These are phyloP conservation scores for Zalaria sp. DNA, from an alignment of 2,329 filamentous ascomycete species.

Conservation along the genomic window DNA sequence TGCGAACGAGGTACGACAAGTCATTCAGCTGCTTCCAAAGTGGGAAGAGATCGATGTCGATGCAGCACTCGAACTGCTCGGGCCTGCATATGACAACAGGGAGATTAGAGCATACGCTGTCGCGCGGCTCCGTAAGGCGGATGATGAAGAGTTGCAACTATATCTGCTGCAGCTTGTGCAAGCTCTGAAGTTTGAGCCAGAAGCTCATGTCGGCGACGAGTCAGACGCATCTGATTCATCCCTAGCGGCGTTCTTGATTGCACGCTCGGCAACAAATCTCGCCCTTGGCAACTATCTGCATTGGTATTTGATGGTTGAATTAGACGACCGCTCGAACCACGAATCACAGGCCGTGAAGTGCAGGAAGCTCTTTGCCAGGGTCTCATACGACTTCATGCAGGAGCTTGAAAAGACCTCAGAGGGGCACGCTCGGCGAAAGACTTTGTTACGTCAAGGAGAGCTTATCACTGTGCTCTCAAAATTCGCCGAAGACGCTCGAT, in stretches of 20 bases:
- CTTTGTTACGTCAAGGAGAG: conserved; percentile 74
- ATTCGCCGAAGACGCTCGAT: conserved; percentile 77
- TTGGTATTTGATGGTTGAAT: conserved; percentile 98
- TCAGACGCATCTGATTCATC: conserved; percentile 57
- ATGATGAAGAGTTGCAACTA: conserved; percentile 78
- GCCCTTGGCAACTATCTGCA: conserved; percentile 88
- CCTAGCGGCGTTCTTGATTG: conserved; percentile 76
- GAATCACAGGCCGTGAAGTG: conserved; percentile 43
- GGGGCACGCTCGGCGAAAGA: conserved; percentile 60
- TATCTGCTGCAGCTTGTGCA: conserved; percentile 93
- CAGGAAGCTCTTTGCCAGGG: conserved; percentile 76
- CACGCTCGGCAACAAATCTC: conserved; percentile 75
- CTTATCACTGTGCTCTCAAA: conserved; percentile 76
- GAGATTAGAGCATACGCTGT: conserved; percentile 88
- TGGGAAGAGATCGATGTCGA: conserved; percentile 98
- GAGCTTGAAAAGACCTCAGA: conserved; percentile 60
- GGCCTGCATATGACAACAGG: conserved; percentile 79
- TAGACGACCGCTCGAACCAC: conserved; percentile 54
- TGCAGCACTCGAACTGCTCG: conserved; percentile 85
- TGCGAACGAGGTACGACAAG: conserved; percentile 70
- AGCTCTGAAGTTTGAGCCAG: conserved; percentile 81
- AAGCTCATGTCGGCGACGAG: conserved; percentile 40
- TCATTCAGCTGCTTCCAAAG: conserved; percentile 74
- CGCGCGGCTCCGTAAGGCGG: conserved; percentile 76
- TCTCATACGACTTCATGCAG: conserved; percentile 92